phyloP scores from a whole-genome alignment of 768 basidiomycete genomes.

The Pleurotus eryngii region DNA sequence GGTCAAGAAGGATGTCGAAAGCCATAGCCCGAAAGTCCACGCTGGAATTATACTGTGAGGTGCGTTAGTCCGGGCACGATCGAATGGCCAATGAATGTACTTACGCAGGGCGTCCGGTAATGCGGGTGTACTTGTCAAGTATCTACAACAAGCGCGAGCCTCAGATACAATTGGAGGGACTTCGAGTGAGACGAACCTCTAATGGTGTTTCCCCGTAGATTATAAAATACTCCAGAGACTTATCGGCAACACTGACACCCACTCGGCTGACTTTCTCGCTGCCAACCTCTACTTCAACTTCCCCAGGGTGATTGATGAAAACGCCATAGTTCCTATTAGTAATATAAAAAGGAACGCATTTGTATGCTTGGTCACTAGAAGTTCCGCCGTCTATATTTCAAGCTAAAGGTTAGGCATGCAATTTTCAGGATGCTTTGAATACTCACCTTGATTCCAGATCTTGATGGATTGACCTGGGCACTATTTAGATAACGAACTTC shows the following conservation, averaged over 20 bases:
- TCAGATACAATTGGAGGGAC: background rate
- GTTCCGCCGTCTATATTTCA: slow-evolving; percentile 57
- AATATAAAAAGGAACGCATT: slow-evolving; percentile 67
- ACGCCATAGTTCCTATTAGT: slow-evolving; percentile 71
- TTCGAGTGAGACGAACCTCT: slow-evolving; percentile 37
- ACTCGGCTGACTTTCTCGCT: slow-evolving; percentile 65
- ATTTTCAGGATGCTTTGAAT: background rate
- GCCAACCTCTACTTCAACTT: slow-evolving; percentile 72
- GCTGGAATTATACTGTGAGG: slow-evolving; percentile 54
- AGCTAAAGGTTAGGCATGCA: background rate
- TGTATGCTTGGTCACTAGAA: slow-evolving; percentile 64
- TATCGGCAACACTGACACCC: slow-evolving; percentile 61
- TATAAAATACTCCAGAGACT: slow-evolving; percentile 64
- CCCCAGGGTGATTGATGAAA: slow-evolving; percentile 74
- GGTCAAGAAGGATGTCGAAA: slow-evolving; percentile 75
- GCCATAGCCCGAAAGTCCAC: slow-evolving; percentile 79
- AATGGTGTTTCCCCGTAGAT: slow-evolving; percentile 69
- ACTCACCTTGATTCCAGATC: slow-evolving; percentile 57
- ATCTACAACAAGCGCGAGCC: slow-evolving; percentile 34
- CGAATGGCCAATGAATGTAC: slow-evolving; percentile 20
- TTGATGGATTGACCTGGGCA: slow-evolving; percentile 50
- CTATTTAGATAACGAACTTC: slow-evolving; percentile 7
- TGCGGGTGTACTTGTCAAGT: slow-evolving; percentile 55
- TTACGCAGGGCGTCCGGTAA: slow-evolving; percentile 62
- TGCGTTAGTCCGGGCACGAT: slow-evolving; percentile 10